phyloP scores from a whole-genome alignment of 768 basidiomycete genomes.

The Lentinus brumalis region DNA sequence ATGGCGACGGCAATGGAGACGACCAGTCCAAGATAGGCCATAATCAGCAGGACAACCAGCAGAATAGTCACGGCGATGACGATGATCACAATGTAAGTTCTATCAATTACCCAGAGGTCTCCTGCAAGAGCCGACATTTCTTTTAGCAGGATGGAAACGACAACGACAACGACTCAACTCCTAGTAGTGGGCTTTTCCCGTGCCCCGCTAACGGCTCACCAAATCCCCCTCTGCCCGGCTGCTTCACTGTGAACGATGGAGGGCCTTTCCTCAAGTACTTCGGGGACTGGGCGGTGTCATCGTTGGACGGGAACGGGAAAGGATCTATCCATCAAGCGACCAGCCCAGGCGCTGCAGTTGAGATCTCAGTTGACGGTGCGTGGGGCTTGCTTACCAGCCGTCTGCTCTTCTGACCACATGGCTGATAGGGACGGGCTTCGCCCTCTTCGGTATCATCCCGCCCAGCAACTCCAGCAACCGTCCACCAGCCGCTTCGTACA shows the following conservation, averaged over 20 bases:
- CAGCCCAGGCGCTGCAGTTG: not conserved
- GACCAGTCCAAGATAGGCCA: no score
- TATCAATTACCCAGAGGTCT: no score
- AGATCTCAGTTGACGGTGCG: not conserved
- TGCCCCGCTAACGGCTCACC: not conserved
- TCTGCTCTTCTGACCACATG: not conserved
- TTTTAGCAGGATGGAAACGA: not conserved
- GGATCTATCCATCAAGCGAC: not conserved
- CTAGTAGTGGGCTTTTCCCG: no score
- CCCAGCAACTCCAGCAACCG: constrained; percentile 35
- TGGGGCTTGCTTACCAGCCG: not conserved
- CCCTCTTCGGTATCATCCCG: constrained; percentile 48
- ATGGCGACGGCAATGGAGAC: no score
- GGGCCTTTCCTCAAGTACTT: not conserved
- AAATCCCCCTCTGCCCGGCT: not conserved
- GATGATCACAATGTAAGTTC: no score
- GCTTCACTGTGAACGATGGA: not conserved
- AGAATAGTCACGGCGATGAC: no score
- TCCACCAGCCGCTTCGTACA: constrained; percentile 45
- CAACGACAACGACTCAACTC: not conserved
- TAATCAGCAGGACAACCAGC: no score
- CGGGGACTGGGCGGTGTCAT: not conserved
- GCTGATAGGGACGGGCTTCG: constrained; percentile 45
- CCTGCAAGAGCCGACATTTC: no score
- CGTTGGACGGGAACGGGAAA: not conserved